These are phyloP conservation scores for Conticribra weissflogii DNA, from an alignment of 108 stramenopile species.

Conservation along the genomic window DNA sequence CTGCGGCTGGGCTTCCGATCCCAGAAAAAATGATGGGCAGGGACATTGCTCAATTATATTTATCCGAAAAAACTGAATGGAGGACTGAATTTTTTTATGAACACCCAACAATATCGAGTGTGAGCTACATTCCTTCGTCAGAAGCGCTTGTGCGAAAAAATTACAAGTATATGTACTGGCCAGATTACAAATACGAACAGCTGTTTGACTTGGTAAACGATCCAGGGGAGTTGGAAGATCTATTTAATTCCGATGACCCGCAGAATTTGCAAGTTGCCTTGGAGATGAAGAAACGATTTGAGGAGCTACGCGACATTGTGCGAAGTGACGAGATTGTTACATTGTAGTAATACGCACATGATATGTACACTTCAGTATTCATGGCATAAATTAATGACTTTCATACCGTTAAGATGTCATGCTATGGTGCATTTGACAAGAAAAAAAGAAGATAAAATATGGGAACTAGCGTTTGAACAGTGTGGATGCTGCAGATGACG, in stretches of 20 bases:
- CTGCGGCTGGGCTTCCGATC: constrained; percentile 59
- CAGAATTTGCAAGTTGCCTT: not conserved
- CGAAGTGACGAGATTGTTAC: constrained; percentile 33
- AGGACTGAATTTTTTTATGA: constrained; percentile 67
- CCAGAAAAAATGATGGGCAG: constrained; percentile 75
- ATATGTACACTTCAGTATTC: too few relatives aligned
- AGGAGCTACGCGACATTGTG: constrained; percentile 18
- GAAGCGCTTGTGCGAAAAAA: constrained; percentile 53
- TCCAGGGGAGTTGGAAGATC: constrained; percentile 73
- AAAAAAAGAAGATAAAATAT: too few relatives aligned
- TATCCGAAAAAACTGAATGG: constrained; percentile 41
- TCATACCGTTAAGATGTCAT: too few relatives aligned
- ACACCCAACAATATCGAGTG: constrained; percentile 32
- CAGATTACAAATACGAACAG: constrained; percentile 71
- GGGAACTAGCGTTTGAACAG: too few relatives aligned
- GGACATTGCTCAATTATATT: constrained; percentile 75
- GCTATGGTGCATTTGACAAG: too few relatives aligned
- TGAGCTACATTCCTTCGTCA: constrained; percentile 29
- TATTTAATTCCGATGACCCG: constrained; percentile 45
- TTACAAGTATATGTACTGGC: constrained; percentile 82
- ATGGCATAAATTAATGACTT: too few relatives aligned
- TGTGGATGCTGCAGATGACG: too few relatives aligned
- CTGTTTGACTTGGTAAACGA: constrained; percentile 73
- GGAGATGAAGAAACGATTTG: constrained; percentile 38
- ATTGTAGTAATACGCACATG: constrained; percentile 15